These are phyloP conservation scores for Annulohypoxylon maeteangense DNA, from an alignment of 495 filamentous ascomycete species.

Conservation along the genomic window DNA sequence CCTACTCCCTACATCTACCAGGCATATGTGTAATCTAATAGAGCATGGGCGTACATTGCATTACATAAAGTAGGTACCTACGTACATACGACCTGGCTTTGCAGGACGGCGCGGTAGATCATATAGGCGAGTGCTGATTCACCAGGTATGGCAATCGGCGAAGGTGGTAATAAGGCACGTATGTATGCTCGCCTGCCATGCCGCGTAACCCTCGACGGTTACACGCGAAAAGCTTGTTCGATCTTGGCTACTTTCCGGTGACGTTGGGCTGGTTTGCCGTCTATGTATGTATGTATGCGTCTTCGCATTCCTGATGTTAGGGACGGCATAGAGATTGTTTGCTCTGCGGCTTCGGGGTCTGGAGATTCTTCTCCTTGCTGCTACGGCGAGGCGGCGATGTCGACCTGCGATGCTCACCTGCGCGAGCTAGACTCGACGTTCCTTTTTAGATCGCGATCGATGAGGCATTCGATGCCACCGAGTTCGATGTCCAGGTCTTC, in stretches of 20 bases:
- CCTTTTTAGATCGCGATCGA: background rate
- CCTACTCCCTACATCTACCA: slow-evolving; percentile 2
- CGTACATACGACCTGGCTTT: background rate
- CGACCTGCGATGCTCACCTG: background rate
- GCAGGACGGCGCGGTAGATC: background rate
- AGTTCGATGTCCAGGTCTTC: background rate
- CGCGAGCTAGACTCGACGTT: background rate
- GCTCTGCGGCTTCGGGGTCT: background rate
- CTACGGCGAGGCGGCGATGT: background rate
- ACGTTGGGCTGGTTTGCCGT: slow-evolving; percentile 22
- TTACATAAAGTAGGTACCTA: background rate
- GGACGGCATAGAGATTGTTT: background rate
- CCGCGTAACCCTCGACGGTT: slow-evolving; percentile 28
- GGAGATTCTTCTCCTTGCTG: background rate
- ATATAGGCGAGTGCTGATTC: slow-evolving; percentile 25
- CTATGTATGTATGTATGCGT: no score
- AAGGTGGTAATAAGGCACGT: slow-evolving; percentile 6
- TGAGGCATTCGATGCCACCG: background rate
- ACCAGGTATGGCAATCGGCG: slow-evolving; percentile 7
- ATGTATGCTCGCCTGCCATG: background rate
- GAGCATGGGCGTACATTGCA: background rate
- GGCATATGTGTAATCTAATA: background rate
- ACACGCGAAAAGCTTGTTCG: slow-evolving; percentile 45
- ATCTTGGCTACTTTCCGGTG: slow-evolving; percentile 39
- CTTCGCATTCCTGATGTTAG: background rate